These are phyloP conservation scores for Silene conica DNA, from an alignment of 148 eudicot species.

Conservation along the genomic window DNA sequence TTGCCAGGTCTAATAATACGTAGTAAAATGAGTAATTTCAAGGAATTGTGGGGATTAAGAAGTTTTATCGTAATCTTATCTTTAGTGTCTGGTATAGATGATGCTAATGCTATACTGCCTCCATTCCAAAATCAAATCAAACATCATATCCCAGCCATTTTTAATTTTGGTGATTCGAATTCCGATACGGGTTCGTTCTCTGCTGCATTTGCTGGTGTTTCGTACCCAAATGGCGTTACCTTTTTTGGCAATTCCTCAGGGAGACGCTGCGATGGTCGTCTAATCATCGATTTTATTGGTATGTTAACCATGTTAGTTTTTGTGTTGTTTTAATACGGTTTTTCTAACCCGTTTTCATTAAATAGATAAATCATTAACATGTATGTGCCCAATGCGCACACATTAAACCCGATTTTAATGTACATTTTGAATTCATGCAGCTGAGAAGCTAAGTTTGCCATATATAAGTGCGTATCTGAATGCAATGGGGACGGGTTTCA, in stretches of 20 bases:
- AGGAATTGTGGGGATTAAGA: too few relatives aligned
- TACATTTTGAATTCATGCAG: slow-evolving; percentile 22
- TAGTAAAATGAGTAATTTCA: too few relatives aligned
- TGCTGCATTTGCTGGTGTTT: slow-evolving; percentile 53
- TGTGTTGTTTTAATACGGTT: too few relatives aligned
- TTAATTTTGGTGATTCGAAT: slow-evolving; percentile 75
- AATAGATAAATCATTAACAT: too few relatives aligned
- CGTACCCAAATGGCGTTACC: slow-evolving; percentile 48
- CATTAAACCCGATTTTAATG: too few relatives aligned
- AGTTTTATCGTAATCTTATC: too few relatives aligned
- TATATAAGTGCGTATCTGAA: slow-evolving; percentile 63
- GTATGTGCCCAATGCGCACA: neutral
- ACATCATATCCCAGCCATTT: slow-evolving; percentile 44
- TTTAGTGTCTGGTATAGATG: too few relatives aligned
- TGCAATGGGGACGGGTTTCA: slow-evolving; percentile 60
- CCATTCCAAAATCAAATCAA: too few relatives aligned
- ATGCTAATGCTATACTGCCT: too few relatives aligned
- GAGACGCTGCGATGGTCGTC: slow-evolving; percentile 52
- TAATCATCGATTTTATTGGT: slow-evolving; percentile 65
- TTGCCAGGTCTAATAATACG: too few relatives aligned
- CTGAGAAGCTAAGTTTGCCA: slow-evolving; percentile 49
- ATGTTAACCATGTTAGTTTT: too few relatives aligned
- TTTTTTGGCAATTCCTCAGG: slow-evolving; percentile 53
- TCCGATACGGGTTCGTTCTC: slow-evolving; percentile 69
- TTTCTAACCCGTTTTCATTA: too few relatives aligned